Percentiles rank a stretch among this genome's conserved stretches.
phyloP scores from a whole-genome alignment of 768 basidiomycete genomes.

The Russula compacta region DNA sequence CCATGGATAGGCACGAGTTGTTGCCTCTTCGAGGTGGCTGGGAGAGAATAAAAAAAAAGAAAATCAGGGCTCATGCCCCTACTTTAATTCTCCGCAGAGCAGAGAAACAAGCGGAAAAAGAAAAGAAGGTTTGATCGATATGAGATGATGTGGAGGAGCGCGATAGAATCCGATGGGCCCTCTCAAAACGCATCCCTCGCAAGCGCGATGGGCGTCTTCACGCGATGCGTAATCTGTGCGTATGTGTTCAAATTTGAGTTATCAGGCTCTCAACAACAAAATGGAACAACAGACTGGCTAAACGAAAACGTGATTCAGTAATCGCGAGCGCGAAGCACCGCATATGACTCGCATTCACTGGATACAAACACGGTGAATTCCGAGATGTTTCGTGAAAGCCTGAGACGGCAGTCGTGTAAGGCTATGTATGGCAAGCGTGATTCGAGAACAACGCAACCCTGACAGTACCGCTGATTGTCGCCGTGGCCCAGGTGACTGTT shows the following conservation, averaged over 20 bases:
- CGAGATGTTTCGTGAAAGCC: not conserved
- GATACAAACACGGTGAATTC: too few species aligned
- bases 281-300: not conserved
- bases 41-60: not conserved
- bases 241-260: not conserved
- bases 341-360: not conserved
- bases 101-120: not conserved
- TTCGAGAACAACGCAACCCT: constrained; percentile 1
- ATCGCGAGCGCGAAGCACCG: not conserved
- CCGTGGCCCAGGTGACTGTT: not conserved
- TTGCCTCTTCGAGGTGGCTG: constrained; percentile 5
- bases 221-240: not conserved
- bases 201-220: not conserved
- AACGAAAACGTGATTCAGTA: not conserved
- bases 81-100: constrained; percentile 14
- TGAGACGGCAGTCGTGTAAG: not conserved
- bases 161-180: not conserved
- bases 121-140: constrained; percentile 18
- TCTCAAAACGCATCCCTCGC: not conserved
- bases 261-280: not conserved
- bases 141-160: constrained; percentile 4
- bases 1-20: not conserved
- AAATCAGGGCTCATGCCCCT: not conserved
- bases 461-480: constrained; percentile 1
- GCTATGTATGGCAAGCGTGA: not conserved